phyloP scores from a whole-genome alignment of 768 basidiomycete species.

The Obba rivulosa region DNA sequence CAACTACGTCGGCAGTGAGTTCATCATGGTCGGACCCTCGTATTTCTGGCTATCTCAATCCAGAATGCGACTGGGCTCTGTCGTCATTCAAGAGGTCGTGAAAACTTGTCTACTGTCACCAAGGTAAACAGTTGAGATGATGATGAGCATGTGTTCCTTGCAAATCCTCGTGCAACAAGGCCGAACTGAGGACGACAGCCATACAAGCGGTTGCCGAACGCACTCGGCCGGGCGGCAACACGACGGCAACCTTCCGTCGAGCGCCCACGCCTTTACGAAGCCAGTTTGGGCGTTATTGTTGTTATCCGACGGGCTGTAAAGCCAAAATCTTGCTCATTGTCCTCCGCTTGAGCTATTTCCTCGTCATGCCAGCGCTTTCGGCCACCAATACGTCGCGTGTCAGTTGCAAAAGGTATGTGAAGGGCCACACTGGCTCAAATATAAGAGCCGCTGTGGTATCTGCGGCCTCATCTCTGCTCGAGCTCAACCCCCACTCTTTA shows the following conservation, averaged over 20 bases:
- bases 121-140: neutral
- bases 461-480: slow-evolving; percentile 10
- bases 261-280: too few relatives aligned
- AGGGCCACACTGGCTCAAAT: slow-evolving; percentile 3
- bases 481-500: slow-evolving; percentile 8
- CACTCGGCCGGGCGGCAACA: neutral
- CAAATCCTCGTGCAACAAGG: too few relatives aligned
- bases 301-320: too few relatives aligned
- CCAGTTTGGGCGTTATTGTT: too few relatives aligned
- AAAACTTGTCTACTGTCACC: neutral
- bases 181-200: too few relatives aligned
- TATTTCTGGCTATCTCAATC: too few relatives aligned
- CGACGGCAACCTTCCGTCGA: neutral
- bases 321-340: neutral
- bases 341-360: neutral
- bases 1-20: too few relatives aligned
- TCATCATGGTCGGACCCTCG: too few relatives aligned
- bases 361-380: slow-evolving; percentile 1
- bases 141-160: neutral
- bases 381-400: slow-evolving; percentile 9
- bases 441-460: neutral
- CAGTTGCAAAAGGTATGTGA: neutral
- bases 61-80: too few relatives aligned
- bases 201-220: too few relatives aligned
- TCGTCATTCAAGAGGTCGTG: neutral